Evolutionary conservation across 208 protist species (phyloP).

Genomic region (Leishmania mexicana): DNA sequence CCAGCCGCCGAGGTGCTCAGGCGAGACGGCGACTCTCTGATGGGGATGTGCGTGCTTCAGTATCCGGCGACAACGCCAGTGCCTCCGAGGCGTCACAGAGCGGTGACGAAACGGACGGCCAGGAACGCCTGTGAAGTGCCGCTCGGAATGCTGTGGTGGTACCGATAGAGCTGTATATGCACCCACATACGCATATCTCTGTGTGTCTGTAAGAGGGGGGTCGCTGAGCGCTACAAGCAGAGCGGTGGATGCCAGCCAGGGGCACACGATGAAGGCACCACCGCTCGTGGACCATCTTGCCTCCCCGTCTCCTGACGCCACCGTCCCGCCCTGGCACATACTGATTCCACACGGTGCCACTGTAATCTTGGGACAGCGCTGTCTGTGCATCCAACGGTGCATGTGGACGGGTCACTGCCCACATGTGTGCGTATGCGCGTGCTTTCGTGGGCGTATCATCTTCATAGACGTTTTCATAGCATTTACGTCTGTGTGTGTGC

Average conservation of each 20-base stretch:
- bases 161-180: neutral
- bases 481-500: neutral
- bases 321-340: neutral
- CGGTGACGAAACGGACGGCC: neutral
- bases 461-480: neutral
- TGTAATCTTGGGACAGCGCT: neutral
- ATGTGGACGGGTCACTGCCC: neutral
- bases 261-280: neutral
- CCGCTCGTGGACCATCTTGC: neutral
- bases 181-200: neutral
- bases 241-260: neutral
- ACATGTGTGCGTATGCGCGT: neutral
- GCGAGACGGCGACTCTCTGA: neutral
- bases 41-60: neutral
- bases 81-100: neutral
- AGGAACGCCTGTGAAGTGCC: neutral
- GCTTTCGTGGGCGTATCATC: neutral
- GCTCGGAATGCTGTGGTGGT: neutral
- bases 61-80: neutral
- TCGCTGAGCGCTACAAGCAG: too few species aligned
- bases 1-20: neutral
- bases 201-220: neutral
- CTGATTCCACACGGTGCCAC: neutral
- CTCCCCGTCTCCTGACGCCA: neutral
- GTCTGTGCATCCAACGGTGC: neutral